Evolutionary conservation across 2,329 filamentous ascomycete genomes (phyloP), one percentile per base, ranked within the genome.

Genomic region (Claviceps purpurea): DNA sequence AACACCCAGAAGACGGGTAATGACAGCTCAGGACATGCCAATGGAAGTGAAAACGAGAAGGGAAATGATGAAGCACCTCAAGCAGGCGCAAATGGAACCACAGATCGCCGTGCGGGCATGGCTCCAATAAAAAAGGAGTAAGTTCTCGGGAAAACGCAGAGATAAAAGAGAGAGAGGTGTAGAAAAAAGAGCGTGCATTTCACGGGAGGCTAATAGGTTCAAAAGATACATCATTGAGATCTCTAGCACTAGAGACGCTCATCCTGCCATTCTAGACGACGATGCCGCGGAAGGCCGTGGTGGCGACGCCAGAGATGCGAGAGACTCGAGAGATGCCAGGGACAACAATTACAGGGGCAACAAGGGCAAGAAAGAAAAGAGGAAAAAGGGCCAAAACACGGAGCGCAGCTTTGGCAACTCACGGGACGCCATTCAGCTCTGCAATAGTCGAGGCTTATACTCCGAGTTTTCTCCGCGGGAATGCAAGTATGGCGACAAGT

Each of bases 401-500:
- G 81, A 81, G 58, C 85, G 91, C 53, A 79, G 78, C 44, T 96
- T 93, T 65, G 89, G 89, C 49, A 81, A 75, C 56, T 93, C 88
- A 43, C 78, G 81, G 55, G 91, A 97, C 64, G 78, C 79, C 34
- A 75, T 90, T 52, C 79, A 79, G 42, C 77, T 97, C 8, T 97
- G 91, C 69, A 80, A 82, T 60, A 89, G 83, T 50, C 77, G 87
- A 55, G 79, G 79, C 18, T 77, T 81, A 61, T 77, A 73, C 56
- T 75, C 85, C 40, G 91, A 97, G 64, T 95, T 95, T 65, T 90
- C 88, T 3, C 87, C 89, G 0, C 73, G 75, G 56, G 71, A 81
- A 26, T 97, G 93, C 68, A 77, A 73, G 48, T 94, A 84, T 60
- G 90, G 87, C 26, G 84, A 88, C 37, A 81, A 79, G 56, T 98